These are phyloP conservation scores for Tylopilus orsonianus DNA, from an alignment of 1,284 basidiomycete species.

Conservation along the genomic window DNA sequence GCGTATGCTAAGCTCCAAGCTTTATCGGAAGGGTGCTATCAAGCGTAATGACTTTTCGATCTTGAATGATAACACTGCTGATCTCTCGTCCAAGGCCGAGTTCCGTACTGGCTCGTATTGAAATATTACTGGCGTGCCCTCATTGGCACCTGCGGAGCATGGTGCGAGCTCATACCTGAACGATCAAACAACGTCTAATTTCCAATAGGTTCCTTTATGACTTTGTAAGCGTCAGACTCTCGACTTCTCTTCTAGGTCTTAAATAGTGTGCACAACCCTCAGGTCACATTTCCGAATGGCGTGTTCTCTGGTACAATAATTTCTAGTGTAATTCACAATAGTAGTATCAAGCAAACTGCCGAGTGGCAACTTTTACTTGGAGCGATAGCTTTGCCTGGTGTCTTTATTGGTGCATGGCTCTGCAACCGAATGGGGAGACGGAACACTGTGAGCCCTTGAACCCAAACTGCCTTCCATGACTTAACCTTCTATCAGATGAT, in stretches of 20 bases:
- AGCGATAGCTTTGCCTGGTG: slow-evolving; percentile 67
- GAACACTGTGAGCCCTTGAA: slow-evolving; percentile 48
- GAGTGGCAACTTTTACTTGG: slow-evolving; percentile 75
- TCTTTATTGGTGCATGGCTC: slow-evolving; percentile 56
- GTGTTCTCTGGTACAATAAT: slow-evolving; percentile 68
- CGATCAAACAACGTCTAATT: slow-evolving; percentile 9
- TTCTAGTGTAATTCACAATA: slow-evolving; percentile 54
- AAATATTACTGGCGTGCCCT: slow-evolving; percentile 69
- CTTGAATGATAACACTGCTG: background rate
- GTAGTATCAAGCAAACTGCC: slow-evolving; percentile 56
- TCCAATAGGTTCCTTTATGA: slow-evolving; percentile 68
- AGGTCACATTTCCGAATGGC: slow-evolving; percentile 75
- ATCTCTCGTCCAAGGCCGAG: slow-evolving; percentile 40
- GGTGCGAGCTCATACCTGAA: slow-evolving; percentile 39
- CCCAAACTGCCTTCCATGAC: background rate
- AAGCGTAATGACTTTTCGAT: slow-evolving; percentile 41
- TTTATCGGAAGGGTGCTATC: slow-evolving; percentile 68
- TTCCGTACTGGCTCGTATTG: slow-evolving; percentile 64
- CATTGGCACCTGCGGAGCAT: slow-evolving; percentile 71
- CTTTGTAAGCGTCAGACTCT: slow-evolving; percentile 44
- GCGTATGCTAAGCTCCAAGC: slow-evolving; percentile 66
- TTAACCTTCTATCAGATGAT: slow-evolving; percentile 52
- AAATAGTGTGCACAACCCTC: background rate
- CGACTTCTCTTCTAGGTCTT: background rate
- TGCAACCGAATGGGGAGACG: slow-evolving; percentile 65